Base-by-base conservation (phyloP, 352 stramenopile genomes). In the Phytophthora cryptogea region DNA sequence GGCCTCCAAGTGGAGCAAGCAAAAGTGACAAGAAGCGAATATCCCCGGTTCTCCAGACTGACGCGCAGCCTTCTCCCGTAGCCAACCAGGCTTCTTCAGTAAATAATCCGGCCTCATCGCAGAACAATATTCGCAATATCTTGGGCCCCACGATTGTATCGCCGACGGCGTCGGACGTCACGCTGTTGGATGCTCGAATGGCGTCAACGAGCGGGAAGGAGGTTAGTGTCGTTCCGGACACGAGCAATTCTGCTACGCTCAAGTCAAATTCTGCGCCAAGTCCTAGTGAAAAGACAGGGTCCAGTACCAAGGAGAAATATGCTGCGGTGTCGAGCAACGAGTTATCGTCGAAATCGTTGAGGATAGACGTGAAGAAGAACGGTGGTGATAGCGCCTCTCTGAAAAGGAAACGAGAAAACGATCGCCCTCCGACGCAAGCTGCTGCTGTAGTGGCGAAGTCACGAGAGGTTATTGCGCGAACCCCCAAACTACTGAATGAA, bases 41-140 rank as follows among this genome's bases (percentile, higher is more conserved):
- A 5, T 43, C 72, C 3, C 81, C 81, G 31, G 68, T 84, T 13
- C 54, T 89, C 40, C 67, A 73, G 71, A 35, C 40, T n/a, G 58
- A 66, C 27, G 8, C 28, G 16, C 49, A 59, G 9, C 27, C 44
- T 51, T 44, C 39, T 26, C 39, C n/a, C 14, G 39, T 23, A 27
- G 39, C 13, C 2, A 27, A 27, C 37, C 13, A 26, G n/a, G 37
- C 4, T 44, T 28, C 39, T 44, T 49, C 43, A 33, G 27, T 44
- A 16, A 75, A 55, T 33, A 87, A 89, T 54, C 51, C 78, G 32
- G 80, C 78, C 6, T 92, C 80, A 11, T 74, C 73, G n/a, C 66
- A 83, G n/a, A 90, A 89, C 70, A 86, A 89, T 45, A 92, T 92
- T 53, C 78, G 79, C 31, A 90, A 92, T 41, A 92, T 92, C 54